Evolutionary conservation across 352 stramenopile species (phyloP).

Genomic region (Phytopythium kandeliae): DNA sequence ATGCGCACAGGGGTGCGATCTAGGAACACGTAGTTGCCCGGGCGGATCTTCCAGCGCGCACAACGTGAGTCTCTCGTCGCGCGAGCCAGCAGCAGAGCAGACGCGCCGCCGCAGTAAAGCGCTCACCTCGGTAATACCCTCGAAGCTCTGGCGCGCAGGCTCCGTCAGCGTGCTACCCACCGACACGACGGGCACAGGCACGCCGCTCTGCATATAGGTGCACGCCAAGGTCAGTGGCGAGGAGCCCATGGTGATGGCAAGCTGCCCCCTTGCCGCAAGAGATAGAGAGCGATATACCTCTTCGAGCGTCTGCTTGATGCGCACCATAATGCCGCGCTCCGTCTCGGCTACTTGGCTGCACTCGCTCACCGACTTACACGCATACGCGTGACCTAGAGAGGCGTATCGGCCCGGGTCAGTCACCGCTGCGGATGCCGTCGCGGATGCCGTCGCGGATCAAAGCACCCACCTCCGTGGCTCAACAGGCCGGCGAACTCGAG

Average conservation of each 20-base stretch:
- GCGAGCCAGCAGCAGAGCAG: background rate
- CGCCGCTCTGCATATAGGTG: constrained; percentile 19
- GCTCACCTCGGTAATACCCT: constrained; percentile 58
- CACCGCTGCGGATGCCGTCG: background rate
- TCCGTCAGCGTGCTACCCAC: constrained; percentile 68
- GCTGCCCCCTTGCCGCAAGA: no score
- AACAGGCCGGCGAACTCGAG: constrained; percentile 56
- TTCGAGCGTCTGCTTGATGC: constrained; percentile 51
- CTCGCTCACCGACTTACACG: constrained; percentile 40
- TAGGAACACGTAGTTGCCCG: constrained; percentile 72
- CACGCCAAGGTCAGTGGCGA: background rate
- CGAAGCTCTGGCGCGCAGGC: constrained; percentile 46
- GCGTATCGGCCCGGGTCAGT: background rate
- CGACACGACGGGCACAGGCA: constrained; percentile 53
- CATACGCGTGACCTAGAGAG: constrained; percentile 44
- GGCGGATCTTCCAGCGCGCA: constrained; percentile 37
- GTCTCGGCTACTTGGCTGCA: constrained; percentile 47
- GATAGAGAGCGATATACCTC: constrained; percentile 7
- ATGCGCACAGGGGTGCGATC: constrained; percentile 70
- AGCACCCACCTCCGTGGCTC: constrained; percentile 41
- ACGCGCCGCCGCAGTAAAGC: background rate
- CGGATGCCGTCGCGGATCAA: background rate
- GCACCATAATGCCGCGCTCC: constrained; percentile 57
- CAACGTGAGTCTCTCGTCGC: background rate
- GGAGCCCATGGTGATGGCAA: background rate